These are phyloP conservation scores for Neofusicoccum sp. DNA, from an alignment of 2,329 filamentous ascomycete species.

Conservation along the genomic window DNA sequence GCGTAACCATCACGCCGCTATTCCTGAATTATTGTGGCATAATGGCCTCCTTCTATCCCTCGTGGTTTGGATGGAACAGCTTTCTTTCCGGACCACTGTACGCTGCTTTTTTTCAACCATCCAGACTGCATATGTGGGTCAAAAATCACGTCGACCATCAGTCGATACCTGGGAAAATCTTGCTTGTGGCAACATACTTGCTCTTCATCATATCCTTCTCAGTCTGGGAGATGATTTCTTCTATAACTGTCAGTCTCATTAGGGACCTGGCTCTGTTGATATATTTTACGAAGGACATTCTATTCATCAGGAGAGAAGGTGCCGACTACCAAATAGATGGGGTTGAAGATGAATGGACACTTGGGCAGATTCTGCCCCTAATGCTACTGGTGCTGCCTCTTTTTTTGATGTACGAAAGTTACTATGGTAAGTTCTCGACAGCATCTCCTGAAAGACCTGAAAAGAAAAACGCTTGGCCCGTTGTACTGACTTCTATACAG, in stretches of 20 bases:
- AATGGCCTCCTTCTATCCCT: not conserved
- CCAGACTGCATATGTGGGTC: not conserved
- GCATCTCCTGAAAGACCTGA: no score
- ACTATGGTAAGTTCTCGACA: not conserved
- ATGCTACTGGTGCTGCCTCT: not conserved
- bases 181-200: not conserved
- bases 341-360: constrained; percentile 2
- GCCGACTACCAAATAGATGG: not conserved
- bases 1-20: not conserved
- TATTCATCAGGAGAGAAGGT: not conserved
- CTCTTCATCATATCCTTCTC: not conserved
- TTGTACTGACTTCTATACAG: not conserved
- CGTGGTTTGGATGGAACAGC: not conserved
- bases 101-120: not conserved
- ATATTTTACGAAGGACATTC: not conserved
- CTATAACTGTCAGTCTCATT: not conserved
- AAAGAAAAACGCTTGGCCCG: no score
- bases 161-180: not conserved
- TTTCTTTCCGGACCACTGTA: not conserved
- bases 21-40: not conserved
- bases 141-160: not conserved
- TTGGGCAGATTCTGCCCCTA: not conserved
- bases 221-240: not conserved
- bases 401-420: not conserved
- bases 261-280: not conserved